These are phyloP conservation scores for Malassezia equina DNA, from an alignment of 1,284 basidiomycete species.

Conservation along the genomic window DNA sequence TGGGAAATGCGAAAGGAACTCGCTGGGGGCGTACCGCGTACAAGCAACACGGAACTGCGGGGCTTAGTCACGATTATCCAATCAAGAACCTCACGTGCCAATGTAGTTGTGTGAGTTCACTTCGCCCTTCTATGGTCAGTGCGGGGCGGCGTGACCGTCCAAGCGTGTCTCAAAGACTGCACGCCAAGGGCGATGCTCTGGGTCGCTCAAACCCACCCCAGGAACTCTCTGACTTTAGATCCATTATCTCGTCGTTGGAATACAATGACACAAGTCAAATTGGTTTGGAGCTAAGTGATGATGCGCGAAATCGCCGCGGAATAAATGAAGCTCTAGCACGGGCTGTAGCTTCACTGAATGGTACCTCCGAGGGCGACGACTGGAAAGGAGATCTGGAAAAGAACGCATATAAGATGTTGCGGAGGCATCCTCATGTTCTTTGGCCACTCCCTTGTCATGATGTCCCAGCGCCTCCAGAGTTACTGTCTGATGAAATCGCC, in stretches of 20 bases:
- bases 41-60: no score
- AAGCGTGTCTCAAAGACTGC: background rate
- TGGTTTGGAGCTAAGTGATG: background rate
- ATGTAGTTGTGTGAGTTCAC: background rate
- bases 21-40: no score
- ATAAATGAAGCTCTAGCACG: background rate
- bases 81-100: no score
- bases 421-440: background rate
- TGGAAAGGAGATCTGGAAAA: background rate
- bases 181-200: background rate
- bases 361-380: background rate
- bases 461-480: conserved; percentile 3
- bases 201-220: background rate
- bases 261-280: background rate
- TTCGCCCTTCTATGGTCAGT: background rate
- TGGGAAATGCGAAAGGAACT: background rate
- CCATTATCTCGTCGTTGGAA: conserved; percentile 1
- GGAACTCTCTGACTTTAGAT: background rate
- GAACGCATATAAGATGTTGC: background rate
- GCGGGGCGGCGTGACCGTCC: background rate
- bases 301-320: background rate
- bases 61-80: no score
- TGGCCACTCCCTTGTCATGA: conserved; percentile 9
- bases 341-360: background rate
- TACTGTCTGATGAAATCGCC: conserved; percentile 11